Evolutionary conservation across 331 rosid genomes (phyloP).

Genomic region (Spiraea crenata): DNA sequence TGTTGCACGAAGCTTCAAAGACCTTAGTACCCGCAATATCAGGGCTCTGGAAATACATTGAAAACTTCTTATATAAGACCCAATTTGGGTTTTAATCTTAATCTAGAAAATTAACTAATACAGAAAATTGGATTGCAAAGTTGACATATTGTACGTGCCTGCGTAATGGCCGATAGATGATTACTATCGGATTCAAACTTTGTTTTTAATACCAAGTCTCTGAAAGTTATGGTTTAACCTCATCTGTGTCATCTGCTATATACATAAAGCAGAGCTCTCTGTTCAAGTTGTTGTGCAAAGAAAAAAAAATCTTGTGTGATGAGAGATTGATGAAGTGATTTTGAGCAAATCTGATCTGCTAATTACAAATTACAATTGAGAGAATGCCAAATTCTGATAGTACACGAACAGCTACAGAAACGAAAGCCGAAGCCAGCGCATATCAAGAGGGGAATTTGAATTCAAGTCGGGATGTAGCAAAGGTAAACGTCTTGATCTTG

Average conservation of each 20-base stretch:
- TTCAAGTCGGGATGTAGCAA: conserved; percentile 17
- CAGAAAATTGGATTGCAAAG: conserved; percentile 25
- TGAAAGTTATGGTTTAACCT: conserved; percentile 25
- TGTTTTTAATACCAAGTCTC: conserved; percentile 25
- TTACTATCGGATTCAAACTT: conserved; percentile 23
- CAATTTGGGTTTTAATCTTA: background rate
- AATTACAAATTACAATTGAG: background rate
- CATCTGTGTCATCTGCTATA: conserved; percentile 4
- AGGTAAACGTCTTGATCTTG: conserved; percentile 14
- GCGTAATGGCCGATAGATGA: conserved; percentile 30
- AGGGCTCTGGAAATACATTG: conserved; percentile 10
- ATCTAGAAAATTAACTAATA: background rate
- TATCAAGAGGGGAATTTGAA: conserved; percentile 6
- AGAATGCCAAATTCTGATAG: conserved; percentile 33
- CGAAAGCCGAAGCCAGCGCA: conserved; percentile 31
- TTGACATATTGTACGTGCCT: conserved; percentile 51
- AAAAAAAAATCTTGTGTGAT: background rate
- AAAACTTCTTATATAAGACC: background rate
- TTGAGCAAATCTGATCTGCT: background rate
- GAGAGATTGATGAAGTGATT: background rate
- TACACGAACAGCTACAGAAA: conserved; percentile 23
- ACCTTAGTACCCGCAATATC: conserved; percentile 13
- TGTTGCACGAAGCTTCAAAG: conserved; percentile 38
- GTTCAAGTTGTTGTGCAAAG: background rate
- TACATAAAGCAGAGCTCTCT: background rate